Evolutionary conservation across 345 rosid genomes (phyloP).

Genomic region (Garcia nutans): DNA sequence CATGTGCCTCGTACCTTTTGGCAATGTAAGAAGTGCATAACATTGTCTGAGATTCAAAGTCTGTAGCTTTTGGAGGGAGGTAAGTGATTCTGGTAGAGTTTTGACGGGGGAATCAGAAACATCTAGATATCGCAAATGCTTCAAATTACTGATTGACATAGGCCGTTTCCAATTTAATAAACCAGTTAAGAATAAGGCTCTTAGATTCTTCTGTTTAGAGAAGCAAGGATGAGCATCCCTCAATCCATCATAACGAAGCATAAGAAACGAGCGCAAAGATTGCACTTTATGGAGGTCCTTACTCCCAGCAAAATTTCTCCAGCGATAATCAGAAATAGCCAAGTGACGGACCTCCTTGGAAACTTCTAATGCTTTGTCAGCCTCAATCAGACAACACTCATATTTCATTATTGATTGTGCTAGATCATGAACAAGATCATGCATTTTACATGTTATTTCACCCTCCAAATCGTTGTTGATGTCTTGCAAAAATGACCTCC

Average conservation of each 20-base stretch:
- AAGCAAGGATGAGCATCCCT: not conserved
- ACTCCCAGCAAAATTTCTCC: not conserved
- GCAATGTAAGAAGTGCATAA: not conserved
- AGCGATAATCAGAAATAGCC: not conserved
- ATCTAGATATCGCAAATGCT: conserved; percentile 25
- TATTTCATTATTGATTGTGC: not conserved
- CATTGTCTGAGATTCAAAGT: not conserved
- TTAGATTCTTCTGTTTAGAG: not conserved
- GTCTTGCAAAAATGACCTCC: conserved; percentile 5
- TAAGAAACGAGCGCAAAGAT: not conserved
- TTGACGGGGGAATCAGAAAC: not conserved
- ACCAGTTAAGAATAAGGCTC: not conserved
- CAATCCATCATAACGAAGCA: not conserved
- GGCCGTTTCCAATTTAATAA: too few species aligned
- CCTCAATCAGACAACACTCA: not conserved
- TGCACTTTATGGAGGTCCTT: not conserved
- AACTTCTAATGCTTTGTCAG: not conserved
- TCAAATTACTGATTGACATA: conserved; percentile 22
- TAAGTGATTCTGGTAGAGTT: not conserved
- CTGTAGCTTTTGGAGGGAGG: conserved; percentile 1
- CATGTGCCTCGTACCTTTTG: conserved; percentile 9
- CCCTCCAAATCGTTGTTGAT: not conserved
- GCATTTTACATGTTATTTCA: not conserved
- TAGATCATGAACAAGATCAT: not conserved
- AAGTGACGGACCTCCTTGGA: not conserved